Base-by-base conservation (phyloP, 2,329 filamentous ascomycete species). In the Venturia pyrina region DNA sequence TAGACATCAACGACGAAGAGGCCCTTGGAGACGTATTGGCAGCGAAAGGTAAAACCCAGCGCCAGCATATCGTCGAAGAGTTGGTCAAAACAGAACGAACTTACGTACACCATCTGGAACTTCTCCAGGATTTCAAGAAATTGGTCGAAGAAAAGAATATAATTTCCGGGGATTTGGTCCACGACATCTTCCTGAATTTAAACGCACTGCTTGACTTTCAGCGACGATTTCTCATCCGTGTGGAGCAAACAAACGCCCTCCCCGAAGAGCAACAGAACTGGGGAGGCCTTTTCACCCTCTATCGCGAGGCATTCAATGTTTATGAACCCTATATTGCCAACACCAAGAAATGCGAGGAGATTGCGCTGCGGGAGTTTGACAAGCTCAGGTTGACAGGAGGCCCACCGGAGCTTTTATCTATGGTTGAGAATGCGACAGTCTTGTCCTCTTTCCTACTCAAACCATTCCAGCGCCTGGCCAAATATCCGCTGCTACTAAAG, bases 311-410 rank as follows among this genome's bases (percentile, higher is more conserved):
- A 0, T 97, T 99, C 76, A 87, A 89, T 68, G 93, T 96, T 67
- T 99, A 99, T 75, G 91, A 96, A 72, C 93, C 93, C 1, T 99
- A 98, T 72, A 98, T 98, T 71, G 91, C 95, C 43, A 99, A 99
- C 73, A 93, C 97, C 78, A 87, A 91, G 70, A 93, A 91, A 74
- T 96, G 93, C 67, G 92, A 93, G 64, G 85, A 89, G 70, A 85
- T 90, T n/a, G 93, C 92, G 17, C 87, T 90, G 70, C 84, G 88
- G 67, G 88, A 93, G 67, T 97, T 96, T 75, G 89, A 95, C 71
- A 96, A 95, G 75, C 91, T 98, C 64, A 85, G 85, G 70, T 79
- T 85, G 41, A 90, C 90, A 56, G 89, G 85, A 63, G 91, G 87
- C 64, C 86, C 83, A 4, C 48, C 72, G 1, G 70, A 87, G 68